These are phyloP conservation scores for Mychonastes homosphaera DNA, from an alignment of 139 green algal genomes.

Conservation along the genomic window DNA sequence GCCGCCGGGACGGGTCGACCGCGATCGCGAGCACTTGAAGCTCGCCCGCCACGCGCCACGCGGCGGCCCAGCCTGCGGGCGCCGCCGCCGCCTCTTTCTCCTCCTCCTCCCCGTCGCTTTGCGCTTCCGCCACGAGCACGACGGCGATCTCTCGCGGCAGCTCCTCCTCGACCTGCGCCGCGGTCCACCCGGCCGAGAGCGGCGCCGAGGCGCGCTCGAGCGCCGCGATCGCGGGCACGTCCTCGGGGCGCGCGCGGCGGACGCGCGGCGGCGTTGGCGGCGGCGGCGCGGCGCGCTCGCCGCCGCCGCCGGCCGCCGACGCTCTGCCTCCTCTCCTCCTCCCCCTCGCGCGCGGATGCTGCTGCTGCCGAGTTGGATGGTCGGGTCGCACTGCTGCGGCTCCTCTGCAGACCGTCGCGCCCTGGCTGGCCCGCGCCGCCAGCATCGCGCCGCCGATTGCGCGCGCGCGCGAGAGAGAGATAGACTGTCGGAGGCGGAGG, in stretches of 20 bases:
- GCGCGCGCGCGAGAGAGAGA: no score
- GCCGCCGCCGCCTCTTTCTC: neutral
- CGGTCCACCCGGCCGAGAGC: conserved; percentile 6
- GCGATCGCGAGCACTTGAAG: conserved; percentile 14
- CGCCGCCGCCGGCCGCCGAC: neutral
- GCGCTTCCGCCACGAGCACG: neutral
- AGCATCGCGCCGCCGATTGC: no score
- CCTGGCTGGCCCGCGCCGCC: neutral
- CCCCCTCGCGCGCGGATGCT: no score
- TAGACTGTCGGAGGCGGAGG: no score
- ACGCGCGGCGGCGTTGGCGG: neutral
- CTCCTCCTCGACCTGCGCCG: conserved; percentile 5
- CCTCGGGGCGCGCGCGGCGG: neutral
- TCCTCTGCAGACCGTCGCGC: neutral
- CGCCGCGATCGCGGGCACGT: conserved; percentile 5
- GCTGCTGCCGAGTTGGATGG: neutral
- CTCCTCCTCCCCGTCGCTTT: neutral
- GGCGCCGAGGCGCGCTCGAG: conserved; percentile 10
- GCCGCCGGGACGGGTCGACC: conserved; percentile 7
- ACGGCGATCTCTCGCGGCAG: neutral
- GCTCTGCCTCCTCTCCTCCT: no score
- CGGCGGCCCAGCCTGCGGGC: conserved; percentile 7
- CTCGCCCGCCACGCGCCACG: neutral
- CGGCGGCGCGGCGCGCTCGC: neutral
- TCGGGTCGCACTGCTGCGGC: neutral